Base-by-base conservation (phyloP, 1,139 yeast genomes). In the Wickerhamomyces sp. region DNA sequence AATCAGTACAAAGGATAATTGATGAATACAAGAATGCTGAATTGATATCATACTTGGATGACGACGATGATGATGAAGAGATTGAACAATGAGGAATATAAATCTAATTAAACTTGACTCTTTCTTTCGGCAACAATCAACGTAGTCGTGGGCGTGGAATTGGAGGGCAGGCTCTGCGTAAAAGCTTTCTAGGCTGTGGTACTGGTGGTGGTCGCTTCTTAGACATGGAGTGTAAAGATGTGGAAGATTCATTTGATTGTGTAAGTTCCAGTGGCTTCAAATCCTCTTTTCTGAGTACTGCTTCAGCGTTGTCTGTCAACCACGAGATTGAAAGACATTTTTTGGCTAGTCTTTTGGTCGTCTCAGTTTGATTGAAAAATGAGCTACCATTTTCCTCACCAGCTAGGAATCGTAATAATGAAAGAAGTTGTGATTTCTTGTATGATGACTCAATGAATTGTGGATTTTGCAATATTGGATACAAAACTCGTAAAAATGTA, bases 401-500 rank as follows among this genome's bases (percentile, higher is more conserved):
- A 47, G 58, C 67, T 36, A 85, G 67, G 51, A 75, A 73, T 14
- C 71, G 66, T 37, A 90, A 65, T 13, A 83, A 64, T 7, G 73
- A 72, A 10, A 67, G 56, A 10, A 90, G 62, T 45, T 81, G 85
- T 1, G 69, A 71, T 30, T 67, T 71, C 57, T 87, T 84, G 63
- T 89, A 88, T 10, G 71, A 71, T 1, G 76, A 69, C 3, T 67
- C 64, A n/a, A 67, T 62, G 44, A 89, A 66, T 56, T 84, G 88
- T 0, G 95, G 78, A 55, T 81, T 81, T 50, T 74, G 69, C 38
- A 91, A 64, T 56, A 91, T 65, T 1, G 95, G 95, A 54, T 80
- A 74, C 38, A 91, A 59, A 1, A 90, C 93, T 49, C 95, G 74
- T 40, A 91, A 66, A 56, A 85, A 89, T 0, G 95, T 86, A 54